phyloP scores from a whole-genome alignment of 805 yeast species.

The Yarrowia osloensis region DNA sequence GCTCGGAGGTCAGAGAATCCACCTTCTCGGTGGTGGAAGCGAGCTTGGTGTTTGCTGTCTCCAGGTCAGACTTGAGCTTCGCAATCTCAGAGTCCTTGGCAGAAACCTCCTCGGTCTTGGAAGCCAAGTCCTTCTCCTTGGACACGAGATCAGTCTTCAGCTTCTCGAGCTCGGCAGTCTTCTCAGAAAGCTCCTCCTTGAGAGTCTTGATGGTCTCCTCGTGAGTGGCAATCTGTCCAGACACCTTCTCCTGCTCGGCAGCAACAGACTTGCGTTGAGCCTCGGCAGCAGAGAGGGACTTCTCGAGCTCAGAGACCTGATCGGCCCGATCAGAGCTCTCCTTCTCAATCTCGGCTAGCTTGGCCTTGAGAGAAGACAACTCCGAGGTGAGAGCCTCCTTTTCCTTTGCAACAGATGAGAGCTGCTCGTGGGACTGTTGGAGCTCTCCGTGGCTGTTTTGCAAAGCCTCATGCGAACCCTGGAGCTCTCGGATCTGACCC shows the following conservation, averaged over 20 bases:
- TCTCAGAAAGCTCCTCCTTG: neutral
- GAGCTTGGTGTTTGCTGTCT: constrained; percentile 8
- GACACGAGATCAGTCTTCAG: neutral
- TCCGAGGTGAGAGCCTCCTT: constrained; percentile 33
- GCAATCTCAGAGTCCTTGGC: constrained; percentile 51
- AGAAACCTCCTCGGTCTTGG: constrained; percentile 14
- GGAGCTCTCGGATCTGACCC: constrained; percentile 7
- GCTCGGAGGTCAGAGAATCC: constrained; percentile 21
- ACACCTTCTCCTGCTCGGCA: constrained; percentile 15
- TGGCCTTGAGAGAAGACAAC: constrained; percentile 36
- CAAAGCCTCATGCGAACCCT: constrained; percentile 14
- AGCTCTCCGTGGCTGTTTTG: neutral
- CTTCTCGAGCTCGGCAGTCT: neutral
- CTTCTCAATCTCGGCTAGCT: constrained; percentile 31
- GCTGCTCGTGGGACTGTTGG: constrained; percentile 23
- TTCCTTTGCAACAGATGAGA: constrained; percentile 32
- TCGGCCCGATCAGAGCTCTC: constrained; percentile 12
- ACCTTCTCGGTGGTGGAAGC: constrained; percentile 16
- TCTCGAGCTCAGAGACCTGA: constrained; percentile 6
- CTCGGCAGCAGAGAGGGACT: neutral
- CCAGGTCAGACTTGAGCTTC: constrained; percentile 38
- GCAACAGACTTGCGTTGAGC: neutral
- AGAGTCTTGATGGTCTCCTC: constrained; percentile 10
- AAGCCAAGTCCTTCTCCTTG: constrained; percentile 4
- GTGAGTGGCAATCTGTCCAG: neutral